A percentile compares a stretch with the other conserved stretches of the same genome.
These are phyloP conservation scores for Bathelium albidoporum DNA, from an alignment of 495 filamentous ascomycete species.

Conservation along the genomic window DNA sequence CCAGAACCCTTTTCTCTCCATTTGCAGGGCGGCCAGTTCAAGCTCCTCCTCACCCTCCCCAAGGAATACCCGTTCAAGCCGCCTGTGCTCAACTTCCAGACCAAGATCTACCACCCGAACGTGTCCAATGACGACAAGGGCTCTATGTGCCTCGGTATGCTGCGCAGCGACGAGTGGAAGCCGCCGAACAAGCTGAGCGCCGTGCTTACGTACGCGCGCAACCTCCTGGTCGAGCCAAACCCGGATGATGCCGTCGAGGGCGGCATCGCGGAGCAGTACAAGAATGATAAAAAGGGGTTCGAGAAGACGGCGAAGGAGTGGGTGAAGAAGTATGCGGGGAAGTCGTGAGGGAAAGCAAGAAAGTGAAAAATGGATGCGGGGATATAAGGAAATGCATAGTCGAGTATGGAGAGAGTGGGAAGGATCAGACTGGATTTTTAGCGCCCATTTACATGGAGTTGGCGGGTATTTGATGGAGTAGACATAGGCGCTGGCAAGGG, in stretches of 20 bases:
- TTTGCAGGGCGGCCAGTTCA: constrained; percentile 63
- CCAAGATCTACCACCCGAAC: constrained; percentile 98
- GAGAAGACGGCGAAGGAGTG: constrained; percentile 77
- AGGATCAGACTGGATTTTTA: neutral
- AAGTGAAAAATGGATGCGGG: neutral
- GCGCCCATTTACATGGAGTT: neutral
- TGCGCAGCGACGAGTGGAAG: constrained; percentile 91
- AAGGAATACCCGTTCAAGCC: constrained; percentile 92
- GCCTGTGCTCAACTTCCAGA: constrained; percentile 74
- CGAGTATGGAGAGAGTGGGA: neutral
- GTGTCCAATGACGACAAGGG: constrained; percentile 90
- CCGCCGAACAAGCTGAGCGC: constrained; percentile 65
- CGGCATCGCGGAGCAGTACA: constrained; percentile 76
- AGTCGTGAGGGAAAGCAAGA: constrained; percentile 7
- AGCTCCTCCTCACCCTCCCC: constrained; percentile 65
- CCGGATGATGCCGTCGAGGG: constrained; percentile 90
- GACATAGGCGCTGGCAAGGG: neutral
- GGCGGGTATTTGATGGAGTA: neutral
- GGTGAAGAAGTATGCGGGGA: constrained; percentile 65
- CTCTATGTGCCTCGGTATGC: constrained; percentile 80
- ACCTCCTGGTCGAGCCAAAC: constrained; percentile 75
- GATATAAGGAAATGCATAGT: neutral
- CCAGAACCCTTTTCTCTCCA: constrained; percentile 3
- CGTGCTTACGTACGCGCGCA: constrained; percentile 70
- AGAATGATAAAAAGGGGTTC: constrained; percentile 59